These are phyloP conservation scores for Pichia kluyveri DNA, from an alignment of 805 yeast genomes.

Conservation along the genomic window DNA sequence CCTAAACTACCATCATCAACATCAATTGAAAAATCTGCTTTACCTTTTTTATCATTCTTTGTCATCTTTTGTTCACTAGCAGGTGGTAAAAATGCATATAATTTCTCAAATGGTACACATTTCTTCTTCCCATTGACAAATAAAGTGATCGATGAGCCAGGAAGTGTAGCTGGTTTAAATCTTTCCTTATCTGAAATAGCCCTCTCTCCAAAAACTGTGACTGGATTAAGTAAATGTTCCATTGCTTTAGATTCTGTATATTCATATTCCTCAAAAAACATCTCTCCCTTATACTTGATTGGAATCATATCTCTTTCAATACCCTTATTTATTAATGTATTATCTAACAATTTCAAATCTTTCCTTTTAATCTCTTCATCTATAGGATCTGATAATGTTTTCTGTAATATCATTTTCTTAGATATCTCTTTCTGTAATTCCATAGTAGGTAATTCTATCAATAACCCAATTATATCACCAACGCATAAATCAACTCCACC, in stretches of 20 bases:
- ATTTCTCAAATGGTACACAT: conserved; percentile 58
- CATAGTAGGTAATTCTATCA: conserved; percentile 57
- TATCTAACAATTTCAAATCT: not conserved
- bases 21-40: conserved; percentile 18
- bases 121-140: conserved; percentile 67
- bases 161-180: conserved; percentile 39
- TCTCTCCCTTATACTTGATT: conserved; percentile 64
- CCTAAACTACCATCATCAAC: conserved; percentile 82
- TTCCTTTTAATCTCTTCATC: not conserved
- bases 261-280: conserved; percentile 81
- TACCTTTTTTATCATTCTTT: not conserved
- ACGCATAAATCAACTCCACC: conserved; percentile 32
- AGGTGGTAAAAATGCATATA: conserved; percentile 77
- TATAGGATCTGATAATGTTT: conserved; percentile 17
- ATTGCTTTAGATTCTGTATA: conserved; percentile 59
- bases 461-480: conserved; percentile 80
- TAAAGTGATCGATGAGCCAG: conserved; percentile 53
- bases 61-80: conserved; percentile 40
- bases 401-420: conserved; percentile 26
- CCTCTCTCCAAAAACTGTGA: conserved; percentile 59
- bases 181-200: conserved; percentile 45
- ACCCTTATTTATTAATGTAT: conserved; percentile 25
- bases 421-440: conserved; percentile 36
- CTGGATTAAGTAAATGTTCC: conserved; percentile 68
- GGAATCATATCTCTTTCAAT: conserved; percentile 79